phyloP scores from a whole-genome alignment of 1,284 basidiomycete species.

The Malassezia vespertilionis region DNA sequence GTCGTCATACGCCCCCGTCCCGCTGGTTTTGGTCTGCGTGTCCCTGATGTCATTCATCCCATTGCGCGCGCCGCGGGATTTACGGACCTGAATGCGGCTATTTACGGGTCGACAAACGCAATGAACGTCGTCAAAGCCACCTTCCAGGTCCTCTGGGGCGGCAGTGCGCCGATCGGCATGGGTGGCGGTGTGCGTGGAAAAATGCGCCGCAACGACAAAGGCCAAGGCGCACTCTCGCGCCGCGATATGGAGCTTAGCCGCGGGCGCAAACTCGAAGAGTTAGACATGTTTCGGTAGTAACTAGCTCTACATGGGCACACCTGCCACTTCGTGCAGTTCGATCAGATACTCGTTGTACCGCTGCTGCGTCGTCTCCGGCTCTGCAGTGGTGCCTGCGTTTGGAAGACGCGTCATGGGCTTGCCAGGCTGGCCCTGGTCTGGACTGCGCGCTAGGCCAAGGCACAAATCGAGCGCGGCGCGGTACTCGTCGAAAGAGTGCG shows the following conservation, averaged over 20 bases:
- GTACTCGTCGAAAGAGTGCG: constrained; percentile 26
- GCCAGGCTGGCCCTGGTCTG: neutral
- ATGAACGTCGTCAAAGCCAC: constrained; percentile 55
- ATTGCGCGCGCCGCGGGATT: constrained; percentile 85
- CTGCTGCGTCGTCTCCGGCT: neutral
- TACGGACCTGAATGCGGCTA: constrained; percentile 83
- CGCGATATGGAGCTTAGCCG: constrained; percentile 33
- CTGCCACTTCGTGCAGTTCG: constrained; percentile 32
- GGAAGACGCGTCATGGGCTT: neutral
- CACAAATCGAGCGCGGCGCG: constrained; percentile 29
- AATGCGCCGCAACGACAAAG: constrained; percentile 40
- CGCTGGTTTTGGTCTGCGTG: constrained; percentile 74
- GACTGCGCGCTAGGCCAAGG: constrained; percentile 28
- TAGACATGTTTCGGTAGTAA: constrained; percentile 19
- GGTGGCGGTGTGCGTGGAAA: constrained; percentile 42
- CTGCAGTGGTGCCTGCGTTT: constrained; percentile 7
- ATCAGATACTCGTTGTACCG: constrained; percentile 18
- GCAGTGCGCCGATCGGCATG: constrained; percentile 34
- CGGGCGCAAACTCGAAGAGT: constrained; percentile 32
- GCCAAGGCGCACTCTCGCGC: constrained; percentile 32
- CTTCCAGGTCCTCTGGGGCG: constrained; percentile 45
- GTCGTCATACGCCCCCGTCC: constrained; percentile 77
- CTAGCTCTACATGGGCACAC: neutral
- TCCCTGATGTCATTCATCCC: constrained; percentile 73
- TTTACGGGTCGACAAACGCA: constrained; percentile 79